These are phyloP conservation scores for Aspergillus neotritici DNA, from an alignment of 2,329 filamentous ascomycete species.

Conservation along the genomic window DNA sequence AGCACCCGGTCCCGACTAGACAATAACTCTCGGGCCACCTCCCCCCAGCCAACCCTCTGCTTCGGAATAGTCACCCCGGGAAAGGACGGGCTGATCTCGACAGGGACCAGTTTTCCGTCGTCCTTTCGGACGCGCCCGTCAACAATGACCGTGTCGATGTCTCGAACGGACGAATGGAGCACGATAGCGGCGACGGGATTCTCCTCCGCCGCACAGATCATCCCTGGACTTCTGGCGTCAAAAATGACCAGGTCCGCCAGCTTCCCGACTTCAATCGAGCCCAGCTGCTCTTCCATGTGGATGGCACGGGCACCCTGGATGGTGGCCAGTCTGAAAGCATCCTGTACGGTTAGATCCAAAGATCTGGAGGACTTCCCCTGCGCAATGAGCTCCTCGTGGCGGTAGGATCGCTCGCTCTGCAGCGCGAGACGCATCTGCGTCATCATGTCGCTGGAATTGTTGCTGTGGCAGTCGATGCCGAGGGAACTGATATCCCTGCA, in stretches of 20 bases:
- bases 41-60: slow-evolving; percentile 1
- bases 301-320: slow-evolving; percentile 27
- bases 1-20: neutral
- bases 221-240: slow-evolving; percentile 19
- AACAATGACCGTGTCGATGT: slow-evolving; percentile 26
- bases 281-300: slow-evolving; percentile 21
- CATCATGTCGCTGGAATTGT: slow-evolving; percentile 23
- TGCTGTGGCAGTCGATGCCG: slow-evolving; percentile 30
- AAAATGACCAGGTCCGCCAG: slow-evolving; percentile 28
- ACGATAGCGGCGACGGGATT: slow-evolving; percentile 27
- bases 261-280: slow-evolving; percentile 25
- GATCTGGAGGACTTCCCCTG: slow-evolving; percentile 6
- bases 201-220: slow-evolving; percentile 23
- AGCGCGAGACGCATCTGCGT: slow-evolving; percentile 24
- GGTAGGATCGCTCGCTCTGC: slow-evolving; percentile 17
- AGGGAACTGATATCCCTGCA: slow-evolving; percentile 17
- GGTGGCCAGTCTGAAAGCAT: slow-evolving; percentile 25
- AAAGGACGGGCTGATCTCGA: slow-evolving; percentile 4
- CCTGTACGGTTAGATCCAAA: slow-evolving; percentile 16
- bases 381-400: slow-evolving; percentile 11
- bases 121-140: slow-evolving; percentile 21
- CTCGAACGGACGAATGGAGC: slow-evolving; percentile 21
- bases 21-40: neutral
- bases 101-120: slow-evolving; percentile 7
- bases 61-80: neutral